Evolutionary conservation across 2,329 filamentous ascomycete species (phyloP).

Genomic region (Sclerotinia spermophila): DNA sequence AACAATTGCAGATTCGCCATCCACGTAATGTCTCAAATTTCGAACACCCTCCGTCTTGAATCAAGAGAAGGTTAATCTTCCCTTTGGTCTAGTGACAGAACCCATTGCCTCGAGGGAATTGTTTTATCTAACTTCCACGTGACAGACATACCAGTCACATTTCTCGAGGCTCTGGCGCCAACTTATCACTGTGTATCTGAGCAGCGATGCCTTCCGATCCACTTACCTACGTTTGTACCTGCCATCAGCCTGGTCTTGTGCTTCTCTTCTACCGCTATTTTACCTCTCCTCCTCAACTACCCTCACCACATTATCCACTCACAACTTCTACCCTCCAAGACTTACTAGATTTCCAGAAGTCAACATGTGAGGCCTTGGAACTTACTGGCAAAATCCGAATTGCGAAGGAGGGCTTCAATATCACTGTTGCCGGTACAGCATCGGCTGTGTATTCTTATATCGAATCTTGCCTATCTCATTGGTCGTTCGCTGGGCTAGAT

Average conservation of each 20-base stretch:
- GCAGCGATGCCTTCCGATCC: constrained; percentile 31
- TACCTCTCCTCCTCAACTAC: constrained; percentile 28
- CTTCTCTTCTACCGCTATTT: constrained; percentile 39
- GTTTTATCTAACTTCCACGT: neutral
- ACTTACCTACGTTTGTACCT: constrained; percentile 35
- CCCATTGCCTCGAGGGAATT: neutral
- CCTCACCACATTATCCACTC: constrained; percentile 10
- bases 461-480: constrained; percentile 30
- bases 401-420: constrained; percentile 36
- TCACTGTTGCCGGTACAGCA: constrained; percentile 35
- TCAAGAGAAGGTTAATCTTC: neutral
- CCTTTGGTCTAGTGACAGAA: no score
- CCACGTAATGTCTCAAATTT: neutral
- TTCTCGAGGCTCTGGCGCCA: neutral
- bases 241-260: constrained; percentile 28
- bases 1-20: no score
- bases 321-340: constrained; percentile 23
- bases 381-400: constrained; percentile 36
- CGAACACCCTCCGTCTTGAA: fast-evolving
- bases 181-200: neutral
- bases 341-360: constrained; percentile 28
- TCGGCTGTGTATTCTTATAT: constrained; percentile 31
- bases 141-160: neutral
- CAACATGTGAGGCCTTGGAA: constrained; percentile 20
- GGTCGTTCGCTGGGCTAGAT: constrained; percentile 33